phyloP scores from a whole-genome alignment of 78 protist species.

The Creolimax fragrantissima region DNA sequence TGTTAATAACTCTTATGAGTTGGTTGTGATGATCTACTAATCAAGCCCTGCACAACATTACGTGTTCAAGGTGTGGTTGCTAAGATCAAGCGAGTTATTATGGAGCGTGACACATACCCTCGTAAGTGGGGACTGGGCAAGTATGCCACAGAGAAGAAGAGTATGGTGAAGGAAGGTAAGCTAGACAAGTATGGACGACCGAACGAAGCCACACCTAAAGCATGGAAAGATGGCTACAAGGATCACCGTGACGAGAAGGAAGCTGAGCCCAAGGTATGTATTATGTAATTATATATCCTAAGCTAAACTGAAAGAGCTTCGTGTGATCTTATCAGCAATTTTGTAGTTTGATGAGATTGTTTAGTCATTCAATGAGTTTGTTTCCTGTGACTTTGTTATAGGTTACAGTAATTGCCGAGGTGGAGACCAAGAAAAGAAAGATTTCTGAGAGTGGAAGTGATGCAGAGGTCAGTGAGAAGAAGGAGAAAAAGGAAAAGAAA shows the following conservation, averaged over 20 bases:
- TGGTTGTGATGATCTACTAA: too few species aligned
- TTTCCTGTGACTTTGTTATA: background rate
- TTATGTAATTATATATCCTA: too few species aligned
- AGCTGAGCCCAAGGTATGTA: background rate
- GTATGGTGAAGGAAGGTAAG: constrained; percentile 85
- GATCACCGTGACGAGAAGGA: constrained; percentile 41
- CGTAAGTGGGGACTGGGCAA: constrained; percentile 98
- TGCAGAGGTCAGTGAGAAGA: constrained; percentile 6
- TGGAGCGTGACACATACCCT: constrained; percentile 99
- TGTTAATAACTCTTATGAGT: too few species aligned
- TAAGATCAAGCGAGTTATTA: constrained; percentile 98
- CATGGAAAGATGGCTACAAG: constrained; percentile 62
- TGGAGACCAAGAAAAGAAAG: constrained; percentile 15
- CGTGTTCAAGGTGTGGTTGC: constrained; percentile 43
- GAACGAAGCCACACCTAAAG: constrained; percentile 91
- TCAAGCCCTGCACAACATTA: too few species aligned
- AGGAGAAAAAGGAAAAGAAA: constrained; percentile 11
- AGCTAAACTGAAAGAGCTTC: background rate
- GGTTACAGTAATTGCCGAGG: constrained; percentile 15
- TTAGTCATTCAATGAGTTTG: background rate
- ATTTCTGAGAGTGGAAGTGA: constrained; percentile 24
- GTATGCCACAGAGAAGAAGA: constrained; percentile 82
- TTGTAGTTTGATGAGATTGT: background rate
- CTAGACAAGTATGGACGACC: constrained; percentile 95
- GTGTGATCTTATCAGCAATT: background rate